Evolutionary conservation across 768 basidiomycete species (phyloP), one percentile per base, ranked within the genome.

Genomic region (Glaciozyma martinii): DNA sequence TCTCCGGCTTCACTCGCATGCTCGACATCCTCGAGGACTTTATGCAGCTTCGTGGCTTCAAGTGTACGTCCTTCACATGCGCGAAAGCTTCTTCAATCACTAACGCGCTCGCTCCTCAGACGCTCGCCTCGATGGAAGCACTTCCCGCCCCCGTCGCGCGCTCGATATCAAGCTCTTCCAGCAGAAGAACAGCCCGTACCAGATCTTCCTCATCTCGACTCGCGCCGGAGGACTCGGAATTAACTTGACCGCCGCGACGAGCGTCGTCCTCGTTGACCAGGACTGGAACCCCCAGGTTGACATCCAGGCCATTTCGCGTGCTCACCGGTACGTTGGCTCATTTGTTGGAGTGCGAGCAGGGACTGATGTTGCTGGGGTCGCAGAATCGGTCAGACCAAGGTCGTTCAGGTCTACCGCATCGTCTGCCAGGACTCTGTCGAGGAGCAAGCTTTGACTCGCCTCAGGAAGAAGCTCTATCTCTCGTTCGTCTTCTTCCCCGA

Each of bases 181-280:
- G 73, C 80, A 81, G 71, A 82, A 83, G 47, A 75, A 79, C 10
- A 84, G 83, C 81, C 85, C 85, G 0, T 84, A 85, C 53, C 65
- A 63, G 89, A 77, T 94, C n/a, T 93, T 91, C 81, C 78, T 90
- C 18, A 79, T 91, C n/a, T 87, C 86, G 72, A 90, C 89, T 0
- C 81, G 87, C 19, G 84, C 88, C 0, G 89, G 88, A n/a, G 89
- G 89, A 1, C 75, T 90, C 52, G 88, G 89, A 78, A 79, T 97
- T 74, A 95, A 97, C 76, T 78, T 97, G 78, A 76, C 77, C 60
- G 66, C 66, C 2, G 66, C 78, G 21, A 75, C 77, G 62, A 77
- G 76, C 21, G 78, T 79, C 71, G 77, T 79, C 70, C 76, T 79
- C 59, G 70, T 33, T 40, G 71, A 67, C 25, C 32, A 44, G 33